These are phyloP conservation scores for Apiospora arundinis DNA, from an alignment of 2,329 filamentous ascomycete species.

Conservation along the genomic window DNA sequence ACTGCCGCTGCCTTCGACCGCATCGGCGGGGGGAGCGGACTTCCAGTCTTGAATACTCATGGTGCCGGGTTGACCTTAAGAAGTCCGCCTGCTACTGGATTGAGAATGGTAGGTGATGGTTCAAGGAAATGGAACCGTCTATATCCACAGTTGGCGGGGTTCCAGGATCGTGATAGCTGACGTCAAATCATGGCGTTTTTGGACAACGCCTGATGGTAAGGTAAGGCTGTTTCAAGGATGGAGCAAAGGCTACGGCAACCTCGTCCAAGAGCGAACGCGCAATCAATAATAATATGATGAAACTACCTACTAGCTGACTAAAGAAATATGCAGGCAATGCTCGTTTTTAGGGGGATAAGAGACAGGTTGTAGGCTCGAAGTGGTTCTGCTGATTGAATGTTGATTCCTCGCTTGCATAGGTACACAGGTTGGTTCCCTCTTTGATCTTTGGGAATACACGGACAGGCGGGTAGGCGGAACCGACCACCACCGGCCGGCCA, in stretches of 20 bases:
- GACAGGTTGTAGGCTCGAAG: not conserved
- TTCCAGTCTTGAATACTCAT: conserved; percentile 5
- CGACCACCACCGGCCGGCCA: conserved; percentile 4
- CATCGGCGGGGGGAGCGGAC: not conserved
- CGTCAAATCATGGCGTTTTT: conserved; percentile 16
- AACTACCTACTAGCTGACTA: not conserved
- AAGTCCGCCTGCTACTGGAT: not conserved
- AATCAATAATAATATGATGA: not conserved
- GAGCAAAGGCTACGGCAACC: not conserved
- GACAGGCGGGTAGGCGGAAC: not conserved
- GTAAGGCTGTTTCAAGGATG: not conserved
- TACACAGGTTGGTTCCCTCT: not conserved
- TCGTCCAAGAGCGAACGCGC: not conserved
- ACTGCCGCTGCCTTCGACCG: not conserved
- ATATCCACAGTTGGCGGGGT: conserved; percentile 18
- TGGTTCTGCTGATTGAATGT: not conserved
- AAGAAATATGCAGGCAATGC: not conserved
- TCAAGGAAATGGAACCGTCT: not conserved
- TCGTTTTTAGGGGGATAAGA: not conserved
- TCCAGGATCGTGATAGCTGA: conserved; percentile 2
- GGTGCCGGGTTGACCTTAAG: not conserved
- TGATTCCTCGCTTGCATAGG: not conserved
- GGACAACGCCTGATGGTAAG: not conserved
- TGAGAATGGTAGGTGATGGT: not conserved
- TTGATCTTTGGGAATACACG: not conserved